Percentiles rank a stretch among this genome's conserved stretches.
These are phyloP conservation scores for Coemansia sp. DNA, from an alignment of 192 early-diverging fungal genomes.

Conservation along the genomic window DNA sequence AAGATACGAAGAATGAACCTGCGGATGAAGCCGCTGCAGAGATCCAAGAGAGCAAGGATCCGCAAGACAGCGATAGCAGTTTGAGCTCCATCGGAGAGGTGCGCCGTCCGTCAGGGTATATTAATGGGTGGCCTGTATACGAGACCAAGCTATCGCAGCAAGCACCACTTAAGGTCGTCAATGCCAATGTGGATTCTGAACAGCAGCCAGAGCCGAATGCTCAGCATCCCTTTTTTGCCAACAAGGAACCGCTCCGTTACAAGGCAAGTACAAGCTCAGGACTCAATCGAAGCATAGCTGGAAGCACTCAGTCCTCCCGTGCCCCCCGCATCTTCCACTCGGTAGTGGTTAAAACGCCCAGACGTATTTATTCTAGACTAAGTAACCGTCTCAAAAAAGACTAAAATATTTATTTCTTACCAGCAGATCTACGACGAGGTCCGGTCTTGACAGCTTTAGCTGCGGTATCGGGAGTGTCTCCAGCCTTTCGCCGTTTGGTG, in stretches of 20 bases:
- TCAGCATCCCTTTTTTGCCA: no score
- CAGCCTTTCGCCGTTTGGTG: slow-evolving; percentile 46
- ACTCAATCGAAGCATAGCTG: background rate
- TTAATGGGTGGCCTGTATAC: slow-evolving; percentile 43
- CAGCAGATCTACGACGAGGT: slow-evolving; percentile 20
- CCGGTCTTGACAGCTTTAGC: slow-evolving; percentile 25
- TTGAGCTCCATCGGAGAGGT: slow-evolving; percentile 1
- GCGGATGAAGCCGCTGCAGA: no score
- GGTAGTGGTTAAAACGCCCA: slow-evolving; percentile 19
- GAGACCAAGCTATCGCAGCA: background rate
- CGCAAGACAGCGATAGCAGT: background rate
- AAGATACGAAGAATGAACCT: no score
- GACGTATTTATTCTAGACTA: slow-evolving; percentile 28
- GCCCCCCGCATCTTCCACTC: slow-evolving; percentile 17
- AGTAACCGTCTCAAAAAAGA: slow-evolving; percentile 10
- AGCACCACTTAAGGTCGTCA: no score
- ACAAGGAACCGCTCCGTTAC: background rate
- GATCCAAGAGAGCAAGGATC: background rate
- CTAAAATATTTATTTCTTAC: slow-evolving; percentile 12
- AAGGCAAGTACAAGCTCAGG: slow-evolving; percentile 8
- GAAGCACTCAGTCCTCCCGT: slow-evolving; percentile 3
- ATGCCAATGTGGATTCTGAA: no score
- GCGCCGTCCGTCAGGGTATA: slow-evolving; percentile 19
- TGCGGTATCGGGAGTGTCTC: slow-evolving; percentile 3
- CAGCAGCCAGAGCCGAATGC: no score